A percentile compares a stretch with the other conserved stretches of the same genome.
phyloP scores from a whole-genome alignment of 495 filamentous ascomycete genomes.

The Apodospora peruviana region DNA sequence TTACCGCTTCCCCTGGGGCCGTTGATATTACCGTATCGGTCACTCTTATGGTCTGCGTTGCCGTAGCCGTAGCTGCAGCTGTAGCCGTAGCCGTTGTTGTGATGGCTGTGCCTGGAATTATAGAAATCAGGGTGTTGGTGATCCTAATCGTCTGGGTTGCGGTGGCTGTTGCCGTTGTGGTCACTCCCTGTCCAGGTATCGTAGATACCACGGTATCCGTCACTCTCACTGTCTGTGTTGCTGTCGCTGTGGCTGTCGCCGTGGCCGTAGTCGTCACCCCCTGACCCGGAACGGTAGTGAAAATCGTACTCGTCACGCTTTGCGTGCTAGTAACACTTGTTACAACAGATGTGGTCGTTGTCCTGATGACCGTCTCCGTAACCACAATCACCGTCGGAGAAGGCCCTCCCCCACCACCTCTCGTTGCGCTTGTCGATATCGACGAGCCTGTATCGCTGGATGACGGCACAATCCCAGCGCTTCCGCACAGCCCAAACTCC shows the following conservation, averaged over 20 bases:
- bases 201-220: not conserved
- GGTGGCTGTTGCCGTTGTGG: not conserved
- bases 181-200: not conserved
- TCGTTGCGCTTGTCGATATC: not conserved
- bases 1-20: not conserved
- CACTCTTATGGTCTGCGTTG: constrained; percentile 1
- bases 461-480: constrained; percentile 18
- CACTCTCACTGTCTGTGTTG: constrained; percentile 1
- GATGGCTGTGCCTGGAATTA: not conserved
- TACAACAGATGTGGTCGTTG: too few species aligned
- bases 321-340: too few species aligned
- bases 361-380: not conserved
- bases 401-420: not conserved
- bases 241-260: not conserved
- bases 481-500: constrained; percentile 42
- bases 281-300: not conserved
- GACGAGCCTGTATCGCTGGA: not conserved
- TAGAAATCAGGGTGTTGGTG: not conserved
- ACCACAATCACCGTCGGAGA: not conserved
- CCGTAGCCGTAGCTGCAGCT: not conserved
- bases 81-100: not conserved
- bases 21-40: not conserved
- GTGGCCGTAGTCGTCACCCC: not conserved
- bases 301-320: not conserved
- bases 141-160: constrained; percentile 1